These are phyloP conservation scores for Microsporum canis DNA, from an alignment of 2,329 filamentous ascomycete genomes.

Conservation along the genomic window DNA sequence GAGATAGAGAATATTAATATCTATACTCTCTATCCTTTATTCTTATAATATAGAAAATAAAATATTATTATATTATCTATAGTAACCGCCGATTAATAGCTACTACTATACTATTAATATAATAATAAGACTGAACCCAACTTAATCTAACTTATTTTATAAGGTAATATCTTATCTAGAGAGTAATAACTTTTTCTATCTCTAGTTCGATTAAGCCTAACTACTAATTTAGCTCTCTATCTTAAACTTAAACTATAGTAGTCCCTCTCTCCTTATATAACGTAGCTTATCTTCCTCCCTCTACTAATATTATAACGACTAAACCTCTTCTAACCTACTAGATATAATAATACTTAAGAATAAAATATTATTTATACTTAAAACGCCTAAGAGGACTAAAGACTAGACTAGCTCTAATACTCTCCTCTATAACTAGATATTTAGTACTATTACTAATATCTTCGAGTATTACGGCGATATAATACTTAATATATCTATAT, in stretches of 20 bases:
- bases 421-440: slow-evolving; percentile 70
- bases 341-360: slow-evolving; percentile 22
- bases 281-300: not conserved
- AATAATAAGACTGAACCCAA: too few relatives aligned
- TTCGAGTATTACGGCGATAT: slow-evolving; percentile 76
- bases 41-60: too few relatives aligned
- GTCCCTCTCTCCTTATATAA: not conserved
- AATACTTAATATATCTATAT: slow-evolving; percentile 70
- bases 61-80: too few relatives aligned
- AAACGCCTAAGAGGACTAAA: slow-evolving; percentile 83
- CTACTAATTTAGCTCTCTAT: slow-evolving; percentile 10
- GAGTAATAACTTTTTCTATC: too few relatives aligned
- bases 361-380: slow-evolving; percentile 53
- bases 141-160: too few relatives aligned
- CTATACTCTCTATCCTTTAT: too few relatives aligned
- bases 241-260: slow-evolving; percentile 1
- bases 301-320: slow-evolving; percentile 1
- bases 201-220: slow-evolving; percentile 12
- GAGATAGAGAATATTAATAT: too few relatives aligned
- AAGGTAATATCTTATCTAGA: too few relatives aligned
- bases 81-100: too few relatives aligned
- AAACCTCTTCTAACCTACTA: not conserved
- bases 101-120: too few relatives aligned
- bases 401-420: slow-evolving; percentile 74
- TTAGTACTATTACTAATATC: slow-evolving; percentile 60